Base-by-base conservation (phyloP, 352 stramenopile genomes). In the Phytophthora megakarya region DNA sequence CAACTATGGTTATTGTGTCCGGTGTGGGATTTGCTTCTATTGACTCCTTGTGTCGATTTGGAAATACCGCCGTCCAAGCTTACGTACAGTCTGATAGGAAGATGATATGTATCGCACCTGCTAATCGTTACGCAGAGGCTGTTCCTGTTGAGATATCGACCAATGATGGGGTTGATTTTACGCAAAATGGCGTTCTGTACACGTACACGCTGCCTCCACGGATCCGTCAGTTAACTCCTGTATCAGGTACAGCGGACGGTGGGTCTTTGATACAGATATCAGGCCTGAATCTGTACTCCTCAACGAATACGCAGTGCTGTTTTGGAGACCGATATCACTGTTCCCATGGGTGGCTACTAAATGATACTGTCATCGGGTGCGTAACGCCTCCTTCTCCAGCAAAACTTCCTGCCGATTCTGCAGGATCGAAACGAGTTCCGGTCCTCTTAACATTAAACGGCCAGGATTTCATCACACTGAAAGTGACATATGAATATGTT, bases 121-220 rank as follows among this genome's bases (percentile, higher is more conserved):
- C 28, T 2, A 80, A 65, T 50, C 23, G 33, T 1, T 76, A 56
- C 42, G 71, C 75, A 8, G 72, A 85, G 46, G 42, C 32, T 18
- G 70, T 88, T 1, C 3, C 35, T 4, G 57, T 97, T 5, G 79
- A 90, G 32, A 65, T 98, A 16, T 96, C 80, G 1, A 72, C 94
- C 18, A 98, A 98, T 61, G 72, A 90, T 54, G 92, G 90, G 5
- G 72, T 96, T 23, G 93, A 98, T 38, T 98, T 93, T 45, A 92
- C 87, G 5, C 43, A 74, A 8, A 90, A 90, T 67, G 70, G 66
- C 5, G 67, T 86, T 1, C 38, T 72, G 8, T 95, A 92, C 65
- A 71, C 67, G 3, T 97, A 96, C 53, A 69, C 81, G 19, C 26
- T 60, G 7, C 32, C 73, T 10, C 72, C 80, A 18, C 54, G 67